A percentile compares a stretch with the other conserved stretches of the same genome.
phyloP scores from a whole-genome alignment of 2,329 filamentous ascomycete species.

The Sclerotinia sclerotiorum region DNA sequence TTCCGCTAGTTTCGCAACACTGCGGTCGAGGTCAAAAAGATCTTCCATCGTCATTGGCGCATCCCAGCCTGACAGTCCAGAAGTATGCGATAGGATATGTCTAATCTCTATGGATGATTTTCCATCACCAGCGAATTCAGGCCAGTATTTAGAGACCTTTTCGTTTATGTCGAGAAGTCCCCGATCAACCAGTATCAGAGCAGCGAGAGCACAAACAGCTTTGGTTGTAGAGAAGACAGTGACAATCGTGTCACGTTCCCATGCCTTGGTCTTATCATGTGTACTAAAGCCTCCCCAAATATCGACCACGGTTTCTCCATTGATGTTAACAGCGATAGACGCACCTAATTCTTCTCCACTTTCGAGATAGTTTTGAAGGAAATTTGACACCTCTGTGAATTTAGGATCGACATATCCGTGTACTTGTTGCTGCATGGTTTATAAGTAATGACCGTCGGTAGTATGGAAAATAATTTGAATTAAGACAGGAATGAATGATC shows the following conservation, averaged over 20 bases:
- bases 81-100: conserved; percentile 4
- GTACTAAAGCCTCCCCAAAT: conserved; percentile 47
- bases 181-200: not conserved
- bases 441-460: not conserved
- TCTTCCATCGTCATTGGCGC: not conserved
- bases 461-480: too few species aligned
- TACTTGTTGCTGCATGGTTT: conserved; percentile 33
- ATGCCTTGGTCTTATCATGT: conserved; percentile 38
- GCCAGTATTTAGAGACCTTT: not conserved
- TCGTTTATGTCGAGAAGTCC: conserved; percentile 7
- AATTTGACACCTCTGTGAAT: conserved; percentile 42
- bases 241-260: conserved; percentile 43
- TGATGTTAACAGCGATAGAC: conserved; percentile 45
- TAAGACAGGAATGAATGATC: too few species aligned
- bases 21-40: not conserved
- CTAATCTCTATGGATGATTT: not conserved
- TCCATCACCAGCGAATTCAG: not conserved
- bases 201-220: conserved; percentile 36
- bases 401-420: conserved; percentile 43
- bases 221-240: conserved; percentile 47
- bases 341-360: conserved; percentile 47
- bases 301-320: conserved; percentile 47
- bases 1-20: conserved; percentile 36
- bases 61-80: not conserved
- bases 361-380: conserved; percentile 42